phyloP scores from a whole-genome alignment of 805 yeast genomes.

The Torulaspora delbrueckii region DNA sequence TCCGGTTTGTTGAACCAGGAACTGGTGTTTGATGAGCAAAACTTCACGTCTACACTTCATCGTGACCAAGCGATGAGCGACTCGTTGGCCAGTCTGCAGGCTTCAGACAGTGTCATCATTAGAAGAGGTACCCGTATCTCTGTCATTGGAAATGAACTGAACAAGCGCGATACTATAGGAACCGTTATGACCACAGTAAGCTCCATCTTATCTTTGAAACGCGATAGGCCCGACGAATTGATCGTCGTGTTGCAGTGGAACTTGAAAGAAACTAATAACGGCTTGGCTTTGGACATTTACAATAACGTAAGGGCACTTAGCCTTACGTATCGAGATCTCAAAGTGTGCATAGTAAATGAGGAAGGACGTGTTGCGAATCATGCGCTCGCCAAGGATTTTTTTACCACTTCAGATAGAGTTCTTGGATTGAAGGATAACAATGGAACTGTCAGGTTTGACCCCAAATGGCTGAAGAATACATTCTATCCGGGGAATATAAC shows the following conservation, averaged over 20 bases:
- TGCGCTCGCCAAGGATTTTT: constrained; percentile 5
- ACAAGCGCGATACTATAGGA: constrained; percentile 13
- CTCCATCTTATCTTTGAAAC: constrained; percentile 29
- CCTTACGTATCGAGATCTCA: constrained; percentile 15
- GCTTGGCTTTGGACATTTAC: constrained; percentile 7
- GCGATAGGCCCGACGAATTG: constrained; percentile 26
- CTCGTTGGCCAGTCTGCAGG: constrained; percentile 1
- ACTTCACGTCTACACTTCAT: constrained; percentile 30
- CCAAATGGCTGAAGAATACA: constrained; percentile 15
- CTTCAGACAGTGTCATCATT: constrained; percentile 20
- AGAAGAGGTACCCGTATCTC: constrained; percentile 21
- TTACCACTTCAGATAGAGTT: constrained; percentile 1
- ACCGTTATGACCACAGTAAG: constrained; percentile 28
- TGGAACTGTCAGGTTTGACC: constrained; percentile 14
- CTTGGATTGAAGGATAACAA: neutral
- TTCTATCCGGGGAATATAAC: constrained; percentile 10
- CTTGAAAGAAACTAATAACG: constrained; percentile 8
- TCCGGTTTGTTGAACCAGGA: constrained; percentile 37
- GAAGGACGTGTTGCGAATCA: constrained; percentile 15
- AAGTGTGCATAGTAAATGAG: constrained; percentile 22
- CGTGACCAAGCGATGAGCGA: neutral
- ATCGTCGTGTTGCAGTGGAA: constrained; percentile 31
- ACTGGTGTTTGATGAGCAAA: constrained; percentile 28
- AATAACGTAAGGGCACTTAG: constrained; percentile 28
- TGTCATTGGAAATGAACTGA: neutral